Percentiles rank a stretch among this genome's conserved stretches.
phyloP scores from a whole-genome alignment of 331 rosid species.

The Quercus lobata region DNA sequence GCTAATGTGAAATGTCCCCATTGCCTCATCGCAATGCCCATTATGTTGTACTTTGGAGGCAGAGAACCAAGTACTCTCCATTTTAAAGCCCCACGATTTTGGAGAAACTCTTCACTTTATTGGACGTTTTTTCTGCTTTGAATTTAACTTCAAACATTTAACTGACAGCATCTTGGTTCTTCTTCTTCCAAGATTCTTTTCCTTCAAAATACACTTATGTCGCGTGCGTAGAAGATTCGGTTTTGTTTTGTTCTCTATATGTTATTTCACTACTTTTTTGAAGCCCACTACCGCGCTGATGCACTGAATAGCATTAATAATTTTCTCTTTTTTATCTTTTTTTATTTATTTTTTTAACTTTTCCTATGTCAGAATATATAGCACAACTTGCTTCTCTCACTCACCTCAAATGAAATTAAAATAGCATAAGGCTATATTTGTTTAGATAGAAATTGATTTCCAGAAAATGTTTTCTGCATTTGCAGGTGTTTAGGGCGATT shows the following conservation, averaged over 20 bases:
- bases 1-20: background rate
- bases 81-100: constrained; percentile 4
- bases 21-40: constrained; percentile 21
- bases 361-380: too few species aligned
- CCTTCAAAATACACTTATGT: background rate
- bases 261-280: background rate
- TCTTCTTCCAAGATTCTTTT: constrained; percentile 20
- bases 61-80: constrained; percentile 9
- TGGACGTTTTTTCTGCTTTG: background rate
- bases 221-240: constrained; percentile 14
- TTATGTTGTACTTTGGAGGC: constrained; percentile 4
- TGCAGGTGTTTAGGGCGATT: too few species aligned
- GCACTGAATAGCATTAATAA: background rate
- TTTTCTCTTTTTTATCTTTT: too few species aligned
- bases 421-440: too few species aligned
- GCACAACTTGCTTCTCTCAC: too few species aligned
- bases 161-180: constrained; percentile 2
- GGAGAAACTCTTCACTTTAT: constrained; percentile 23
- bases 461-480: too few species aligned
- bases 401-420: too few species aligned
- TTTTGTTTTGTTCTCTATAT: constrained; percentile 5
- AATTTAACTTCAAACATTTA: constrained; percentile 2
- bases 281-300: background rate
- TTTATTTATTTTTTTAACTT: too few species aligned
- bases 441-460: too few species aligned